phyloP scores from a whole-genome alignment of 306 rosid species.

The Trichosanthes truncata region DNA sequence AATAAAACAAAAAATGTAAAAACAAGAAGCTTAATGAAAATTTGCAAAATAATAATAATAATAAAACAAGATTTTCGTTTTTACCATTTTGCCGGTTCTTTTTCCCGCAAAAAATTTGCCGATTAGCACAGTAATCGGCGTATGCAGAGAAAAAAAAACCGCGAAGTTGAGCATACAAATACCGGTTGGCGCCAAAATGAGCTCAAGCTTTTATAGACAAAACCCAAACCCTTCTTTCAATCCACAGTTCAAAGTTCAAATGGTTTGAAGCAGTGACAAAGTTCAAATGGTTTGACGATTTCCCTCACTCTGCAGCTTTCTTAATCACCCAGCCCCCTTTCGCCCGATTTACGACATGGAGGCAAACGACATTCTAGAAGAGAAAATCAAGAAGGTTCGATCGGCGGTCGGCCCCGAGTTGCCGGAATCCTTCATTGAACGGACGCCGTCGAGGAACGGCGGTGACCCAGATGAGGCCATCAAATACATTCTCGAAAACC shows the following conservation, averaged over 20 bases:
- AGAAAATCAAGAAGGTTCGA: slow-evolving; percentile 13
- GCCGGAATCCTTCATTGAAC: not conserved
- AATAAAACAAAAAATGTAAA: too few species aligned
- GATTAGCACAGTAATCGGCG: not conserved
- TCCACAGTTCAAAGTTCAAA: not conserved
- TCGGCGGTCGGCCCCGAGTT: slow-evolving; percentile 10
- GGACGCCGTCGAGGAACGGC: not conserved
- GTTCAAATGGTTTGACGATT: not conserved
- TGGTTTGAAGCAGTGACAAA: not conserved
- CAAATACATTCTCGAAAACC: not conserved
- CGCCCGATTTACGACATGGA: slow-evolving; percentile 11
- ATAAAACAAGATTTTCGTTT: not conserved
- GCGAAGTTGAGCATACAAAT: not conserved
- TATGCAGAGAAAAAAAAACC: not conserved
- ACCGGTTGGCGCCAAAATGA: not conserved
- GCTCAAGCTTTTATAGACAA: not conserved
- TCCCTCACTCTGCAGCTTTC: not conserved
- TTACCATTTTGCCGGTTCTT: not conserved
- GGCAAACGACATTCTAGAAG: not conserved
- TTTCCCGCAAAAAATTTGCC: slow-evolving; percentile 1
- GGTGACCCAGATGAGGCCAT: slow-evolving; percentile 10
- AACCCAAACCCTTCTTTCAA: not conserved
- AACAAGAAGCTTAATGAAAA: not conserved
- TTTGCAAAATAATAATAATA: not conserved
- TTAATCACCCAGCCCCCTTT: not conserved